These are phyloP conservation scores for Aspergillus cejpii DNA, from an alignment of 2,329 filamentous ascomycete species.

Conservation along the genomic window DNA sequence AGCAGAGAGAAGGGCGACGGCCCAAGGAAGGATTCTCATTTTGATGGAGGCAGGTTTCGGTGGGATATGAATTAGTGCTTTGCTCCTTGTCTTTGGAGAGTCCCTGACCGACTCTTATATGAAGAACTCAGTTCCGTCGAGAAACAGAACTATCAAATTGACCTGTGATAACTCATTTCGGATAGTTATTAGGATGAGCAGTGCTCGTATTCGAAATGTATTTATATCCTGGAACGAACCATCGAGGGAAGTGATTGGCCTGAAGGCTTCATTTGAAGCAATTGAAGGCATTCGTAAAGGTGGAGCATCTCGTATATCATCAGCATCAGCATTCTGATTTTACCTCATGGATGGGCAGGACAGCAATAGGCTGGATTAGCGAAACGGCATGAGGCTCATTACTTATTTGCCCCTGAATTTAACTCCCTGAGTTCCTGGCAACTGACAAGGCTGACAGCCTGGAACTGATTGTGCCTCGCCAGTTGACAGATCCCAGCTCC, in stretches of 20 bases:
- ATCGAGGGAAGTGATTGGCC: background rate
- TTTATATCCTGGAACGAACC: background rate
- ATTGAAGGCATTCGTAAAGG: background rate
- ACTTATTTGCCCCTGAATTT: no score
- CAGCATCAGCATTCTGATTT: no score
- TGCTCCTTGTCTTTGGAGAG: background rate
- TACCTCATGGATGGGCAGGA: no score
- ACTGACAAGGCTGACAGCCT: no score
- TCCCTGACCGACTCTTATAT: background rate
- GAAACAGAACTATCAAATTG: no score
- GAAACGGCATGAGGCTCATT: no score
- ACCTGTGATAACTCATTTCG: background rate
- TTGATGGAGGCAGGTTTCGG: background rate
- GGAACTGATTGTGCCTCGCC: no score
- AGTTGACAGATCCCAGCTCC: no score
- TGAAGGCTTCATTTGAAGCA: background rate
- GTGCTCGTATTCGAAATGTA: background rate
- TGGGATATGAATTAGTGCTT: background rate
- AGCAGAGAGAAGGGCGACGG: slow-evolving; percentile 2
- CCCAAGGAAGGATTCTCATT: slow-evolving; percentile 7
- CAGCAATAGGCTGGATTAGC: no score
- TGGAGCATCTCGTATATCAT: background rate
- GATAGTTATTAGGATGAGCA: background rate
- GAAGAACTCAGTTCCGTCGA: background rate
- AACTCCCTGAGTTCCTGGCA: no score